These are phyloP conservation scores for Gracilariopsis chorda DNA, from an alignment of 23 red algal genomes.

Conservation along the genomic window DNA sequence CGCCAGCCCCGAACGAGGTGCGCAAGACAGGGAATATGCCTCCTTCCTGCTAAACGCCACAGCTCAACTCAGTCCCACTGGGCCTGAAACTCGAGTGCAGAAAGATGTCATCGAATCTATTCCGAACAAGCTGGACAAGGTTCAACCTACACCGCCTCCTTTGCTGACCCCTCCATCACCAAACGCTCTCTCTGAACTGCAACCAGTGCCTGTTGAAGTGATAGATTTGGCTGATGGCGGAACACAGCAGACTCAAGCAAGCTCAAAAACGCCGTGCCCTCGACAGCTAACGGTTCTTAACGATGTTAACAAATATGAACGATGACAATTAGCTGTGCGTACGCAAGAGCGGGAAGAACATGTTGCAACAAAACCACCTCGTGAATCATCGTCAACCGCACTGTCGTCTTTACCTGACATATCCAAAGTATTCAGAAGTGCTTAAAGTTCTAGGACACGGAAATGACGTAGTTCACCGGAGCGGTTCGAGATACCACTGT, in stretches of 20 bases:
- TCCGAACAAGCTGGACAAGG: neutral
- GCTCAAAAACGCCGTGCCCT: neutral
- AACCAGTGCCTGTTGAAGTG: neutral
- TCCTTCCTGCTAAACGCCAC: neutral
- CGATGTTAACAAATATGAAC: neutral
- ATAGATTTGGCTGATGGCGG: neutral
- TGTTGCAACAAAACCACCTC: neutral
- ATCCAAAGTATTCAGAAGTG: neutral
- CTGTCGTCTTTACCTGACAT: neutral
- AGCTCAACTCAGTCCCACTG: neutral
- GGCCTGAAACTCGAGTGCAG: neutral
- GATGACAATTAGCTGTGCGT: neutral
- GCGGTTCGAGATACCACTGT: neutral
- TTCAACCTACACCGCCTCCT: neutral
- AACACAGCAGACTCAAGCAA: neutral
- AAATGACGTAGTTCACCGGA: slow-evolving; percentile 1
- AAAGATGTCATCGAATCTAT: neutral
- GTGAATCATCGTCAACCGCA: neutral
- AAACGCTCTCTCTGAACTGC: neutral
- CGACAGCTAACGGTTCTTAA: slow-evolving; percentile 3
- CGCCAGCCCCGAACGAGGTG: neutral
- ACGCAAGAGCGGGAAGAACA: too few relatives aligned
- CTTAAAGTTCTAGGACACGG: neutral
- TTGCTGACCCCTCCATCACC: neutral
- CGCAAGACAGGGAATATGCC: neutral